phyloP scores from a whole-genome alignment of 2,329 filamentous ascomycete genomes.

The Talaromyces albobiverticillius region DNA sequence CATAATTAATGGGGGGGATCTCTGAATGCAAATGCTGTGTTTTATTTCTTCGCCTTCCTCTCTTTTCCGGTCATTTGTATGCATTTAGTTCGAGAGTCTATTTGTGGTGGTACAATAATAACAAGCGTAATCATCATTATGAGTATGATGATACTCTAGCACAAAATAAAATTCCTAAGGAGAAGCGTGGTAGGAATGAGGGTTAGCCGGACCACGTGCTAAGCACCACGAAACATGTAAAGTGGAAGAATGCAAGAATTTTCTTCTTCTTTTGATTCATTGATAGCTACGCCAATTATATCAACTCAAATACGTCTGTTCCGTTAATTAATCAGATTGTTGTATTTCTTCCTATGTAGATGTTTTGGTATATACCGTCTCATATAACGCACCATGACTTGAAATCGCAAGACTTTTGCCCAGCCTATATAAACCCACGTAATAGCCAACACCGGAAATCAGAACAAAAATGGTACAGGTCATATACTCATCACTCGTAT shows the following conservation, averaged over 20 bases:
- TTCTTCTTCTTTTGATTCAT: neutral
- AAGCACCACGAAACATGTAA: too few species aligned
- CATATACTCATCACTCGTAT: slow-evolving; percentile 1
- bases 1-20: neutral
- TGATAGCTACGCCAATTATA: neutral
- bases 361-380: too few species aligned
- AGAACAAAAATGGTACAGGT: neutral
- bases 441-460: neutral
- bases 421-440: neutral
- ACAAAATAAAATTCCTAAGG: too few species aligned
- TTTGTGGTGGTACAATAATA: neutral
- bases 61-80: neutral
- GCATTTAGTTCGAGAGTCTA: neutral
- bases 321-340: too few species aligned
- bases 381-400: too few species aligned
- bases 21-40: neutral
- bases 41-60: neutral
- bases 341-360: too few species aligned
- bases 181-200: too few species aligned
- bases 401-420: too few species aligned
- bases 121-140: neutral
- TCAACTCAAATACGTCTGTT: too few species aligned
- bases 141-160: neutral
- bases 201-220: too few species aligned
- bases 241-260: too few species aligned